Base-by-base conservation (phyloP, 1,284 basidiomycete genomes). In the Fistulina hepatica region DNA sequence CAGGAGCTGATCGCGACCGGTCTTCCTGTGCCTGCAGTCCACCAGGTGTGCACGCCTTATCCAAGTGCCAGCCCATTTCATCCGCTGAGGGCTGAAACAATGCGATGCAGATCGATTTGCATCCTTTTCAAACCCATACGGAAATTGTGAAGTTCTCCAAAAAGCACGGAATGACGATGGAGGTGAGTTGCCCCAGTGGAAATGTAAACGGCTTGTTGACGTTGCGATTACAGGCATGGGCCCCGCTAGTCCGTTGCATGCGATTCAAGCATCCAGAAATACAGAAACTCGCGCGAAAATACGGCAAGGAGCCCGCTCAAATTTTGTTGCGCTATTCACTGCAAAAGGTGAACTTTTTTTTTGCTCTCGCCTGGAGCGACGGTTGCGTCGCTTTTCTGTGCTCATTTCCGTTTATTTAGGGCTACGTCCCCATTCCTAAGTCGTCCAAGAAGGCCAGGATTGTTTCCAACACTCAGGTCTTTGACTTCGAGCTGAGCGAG, bases 251-350 rank as follows among this genome's bases (percentile, higher is more conserved):
- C 15, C 64, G 70, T 21, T 68, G 62, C 9, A 55, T 69, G 48
- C 65, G 67, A 25, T 72, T 76, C 52, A 52, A 64, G 8, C 68
- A 73, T 45, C 61, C 69, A 21, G 48, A 51, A 6, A 62, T 78
- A 43, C 52, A 51, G 12, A 46, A 44, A 8, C 52, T 71, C 9
- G 60, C 64, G 4, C 41, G 56, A 22, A 74, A 77, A 60, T 73
- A 82, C 49, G 53, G 56, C 22, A 84, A 78, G 51, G 59, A 67
- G 11, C 63, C 73, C 11, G 72, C 78, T 1, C 82, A 88, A 49
- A 61, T 91, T 30, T 62, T 89, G 31, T 60, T 88, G 23, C 65
- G 82, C 12, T 88, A 80, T 63, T 80, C 74, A 10, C 55, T 91
- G n/a, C 84, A 83, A 66, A 71, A 82, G 74, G 81, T 79, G 50